Base-by-base conservation (phyloP, 2,329 filamentous ascomycete genomes). In the Claviceps sp. region DNA sequence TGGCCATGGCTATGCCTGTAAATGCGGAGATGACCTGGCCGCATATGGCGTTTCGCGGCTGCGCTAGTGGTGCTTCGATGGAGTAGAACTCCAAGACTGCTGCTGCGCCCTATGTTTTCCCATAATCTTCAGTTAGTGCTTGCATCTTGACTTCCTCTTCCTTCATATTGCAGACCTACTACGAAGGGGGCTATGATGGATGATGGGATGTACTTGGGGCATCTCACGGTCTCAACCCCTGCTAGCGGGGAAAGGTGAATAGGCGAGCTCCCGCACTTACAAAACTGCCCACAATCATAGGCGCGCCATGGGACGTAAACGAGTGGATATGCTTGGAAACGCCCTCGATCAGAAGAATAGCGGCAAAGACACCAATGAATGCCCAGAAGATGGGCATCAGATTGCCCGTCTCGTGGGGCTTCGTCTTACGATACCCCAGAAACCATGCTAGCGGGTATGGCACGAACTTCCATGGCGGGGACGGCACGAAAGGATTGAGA, bases 61-160 rank as follows among this genome's bases (percentile, higher is more conserved):
- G 85, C 0, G 85, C 74, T 30, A 89, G 76, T 0, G 85, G 84
- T 0, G 84, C 84, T 48, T 85, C 80, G 58, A 88, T 82, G 47
- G 80, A 74, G 59, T 82, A 82, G 65, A 86, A 89, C 60, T 86
- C 78, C 40, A 89, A 75, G n/a, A 89, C 83, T 14, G 85, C 85
- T 2, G 84, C 81, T 4, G 85, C 85, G 50, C 85, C 85, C 82
- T 85, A 34, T 17, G 5, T 41, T 41, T 41, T 8, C 4, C 2
- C 10, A n/a, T 6, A 0, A 19, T 2, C 13, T n/a, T 1, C 2
- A 37, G 17, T 49, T 26, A 44, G 41, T 45, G 24, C 14, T 16
- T 41, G 22, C 5, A 10, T 41, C 22, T 16, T 26, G 17, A 14
- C 30, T 34, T 34, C 30, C 30, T 4, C 3, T 34, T 11, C 11